Evolutionary conservation across 805 yeast species (phyloP).

Genomic region (Ogataea siamensis): DNA sequence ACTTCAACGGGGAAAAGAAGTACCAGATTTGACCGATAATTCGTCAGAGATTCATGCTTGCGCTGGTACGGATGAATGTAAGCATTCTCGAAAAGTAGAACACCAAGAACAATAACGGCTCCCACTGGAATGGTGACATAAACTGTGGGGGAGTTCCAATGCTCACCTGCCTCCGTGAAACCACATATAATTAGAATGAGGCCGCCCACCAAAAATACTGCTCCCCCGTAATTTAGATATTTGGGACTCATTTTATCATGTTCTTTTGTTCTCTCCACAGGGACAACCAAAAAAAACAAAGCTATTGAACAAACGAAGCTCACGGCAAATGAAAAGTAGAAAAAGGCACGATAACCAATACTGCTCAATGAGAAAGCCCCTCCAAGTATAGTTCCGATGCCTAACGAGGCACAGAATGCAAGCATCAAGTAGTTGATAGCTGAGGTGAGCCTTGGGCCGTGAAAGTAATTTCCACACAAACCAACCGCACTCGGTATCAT

Average conservation of each 20-base stretch:
- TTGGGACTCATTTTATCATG: slow-evolving; percentile 18
- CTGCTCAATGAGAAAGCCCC: slow-evolving; percentile 41
- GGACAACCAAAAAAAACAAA: slow-evolving; percentile 28
- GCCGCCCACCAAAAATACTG: slow-evolving; percentile 34
- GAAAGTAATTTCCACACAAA: slow-evolving; percentile 21
- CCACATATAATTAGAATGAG: slow-evolving; percentile 42
- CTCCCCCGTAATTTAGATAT: slow-evolving; percentile 34
- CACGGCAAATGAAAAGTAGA: slow-evolving; percentile 38
- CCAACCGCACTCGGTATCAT: background rate
- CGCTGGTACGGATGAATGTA: slow-evolving; percentile 18
- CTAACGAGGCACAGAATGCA: slow-evolving; percentile 14
- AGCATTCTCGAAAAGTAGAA: slow-evolving; percentile 33
- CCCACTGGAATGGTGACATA: slow-evolving; percentile 44
- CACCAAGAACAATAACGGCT: slow-evolving; percentile 27
- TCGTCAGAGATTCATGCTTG: background rate
- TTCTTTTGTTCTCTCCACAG: slow-evolving; percentile 28
- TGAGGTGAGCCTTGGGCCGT: background rate
- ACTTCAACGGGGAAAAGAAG: slow-evolving; percentile 26
- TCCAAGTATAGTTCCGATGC: slow-evolving; percentile 42
- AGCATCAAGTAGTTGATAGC: background rate
- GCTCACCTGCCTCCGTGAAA: slow-evolving; percentile 43
- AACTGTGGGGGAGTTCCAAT: slow-evolving; percentile 41
- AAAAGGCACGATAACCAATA: slow-evolving; percentile 41
- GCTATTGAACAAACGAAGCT: slow-evolving; percentile 19
- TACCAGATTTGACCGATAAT: slow-evolving; percentile 21